A percentile compares a stretch with the other conserved stretches of the same genome.
These are phyloP conservation scores for Nothopassalora personata DNA, from an alignment of 2,329 filamentous ascomycete genomes.

Conservation along the genomic window DNA sequence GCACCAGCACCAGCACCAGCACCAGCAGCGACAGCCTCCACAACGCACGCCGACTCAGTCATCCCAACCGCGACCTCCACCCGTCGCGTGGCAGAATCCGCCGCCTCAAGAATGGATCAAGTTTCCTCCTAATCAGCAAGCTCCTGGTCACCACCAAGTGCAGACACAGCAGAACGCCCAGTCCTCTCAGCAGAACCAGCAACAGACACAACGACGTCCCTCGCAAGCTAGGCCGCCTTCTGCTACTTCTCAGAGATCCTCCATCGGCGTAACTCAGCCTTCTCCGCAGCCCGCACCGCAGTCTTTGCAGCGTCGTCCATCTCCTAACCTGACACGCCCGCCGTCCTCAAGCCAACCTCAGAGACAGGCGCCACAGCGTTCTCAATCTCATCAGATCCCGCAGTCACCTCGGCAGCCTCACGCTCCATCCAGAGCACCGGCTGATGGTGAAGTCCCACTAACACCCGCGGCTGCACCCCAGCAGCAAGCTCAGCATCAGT, in stretches of 20 bases:
- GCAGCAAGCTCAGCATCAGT: slow-evolving; percentile 1
- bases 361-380: not conserved
- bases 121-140: not conserved
- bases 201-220: slow-evolving; percentile 3
- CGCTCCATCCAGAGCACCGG: not conserved
- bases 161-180: not conserved
- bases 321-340: not conserved
- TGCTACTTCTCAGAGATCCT: not conserved
- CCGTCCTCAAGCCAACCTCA: not conserved
- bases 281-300: not conserved
- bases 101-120: not conserved
- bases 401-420: not conserved
- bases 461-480: not conserved
- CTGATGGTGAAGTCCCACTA: not conserved
- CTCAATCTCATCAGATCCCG: not conserved
- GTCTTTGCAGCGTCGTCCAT: not conserved
- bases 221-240: slow-evolving; percentile 2
- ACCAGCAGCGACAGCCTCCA: slow-evolving; percentile 6
- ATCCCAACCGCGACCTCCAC: not conserved
- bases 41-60: slow-evolving; percentile 1
- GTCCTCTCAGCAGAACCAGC: not conserved
- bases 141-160: not conserved
- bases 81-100: not conserved
- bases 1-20: not conserved
- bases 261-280: not conserved